phyloP scores from a whole-genome alignment of 2,329 filamentous ascomycete genomes.

The Ascochyta viciae-villosae region DNA sequence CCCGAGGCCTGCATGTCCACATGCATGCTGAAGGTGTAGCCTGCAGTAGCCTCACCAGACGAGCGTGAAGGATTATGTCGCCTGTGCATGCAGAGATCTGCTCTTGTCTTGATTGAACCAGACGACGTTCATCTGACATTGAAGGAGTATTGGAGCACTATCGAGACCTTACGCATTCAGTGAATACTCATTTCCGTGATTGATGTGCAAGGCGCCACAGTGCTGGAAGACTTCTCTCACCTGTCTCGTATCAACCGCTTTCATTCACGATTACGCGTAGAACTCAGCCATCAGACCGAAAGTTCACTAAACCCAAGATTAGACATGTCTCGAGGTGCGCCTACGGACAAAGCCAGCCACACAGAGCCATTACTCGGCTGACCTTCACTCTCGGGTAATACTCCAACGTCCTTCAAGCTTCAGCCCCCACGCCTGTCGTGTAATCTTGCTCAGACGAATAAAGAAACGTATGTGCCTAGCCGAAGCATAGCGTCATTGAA shows the following conservation, averaged over 20 bases:
- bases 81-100: slow-evolving; percentile 6
- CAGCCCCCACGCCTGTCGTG: slow-evolving; percentile 15
- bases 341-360: slow-evolving; percentile 3
- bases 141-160: slow-evolving; percentile 3
- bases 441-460: slow-evolving; percentile 7
- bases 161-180: background rate
- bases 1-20: slow-evolving; percentile 26
- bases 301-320: slow-evolving; percentile 5
- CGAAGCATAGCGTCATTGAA: slow-evolving; percentile 15
- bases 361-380: slow-evolving; percentile 10
- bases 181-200: background rate
- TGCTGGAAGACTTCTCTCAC: background rate
- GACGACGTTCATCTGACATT: background rate
- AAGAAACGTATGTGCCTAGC: slow-evolving; percentile 8
- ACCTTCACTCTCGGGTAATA: slow-evolving; percentile 14
- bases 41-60: slow-evolving; percentile 32
- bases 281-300: background rate
- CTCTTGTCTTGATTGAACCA: background rate
- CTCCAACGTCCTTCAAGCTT: slow-evolving; percentile 11
- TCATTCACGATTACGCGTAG: background rate
- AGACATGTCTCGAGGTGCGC: slow-evolving; percentile 6
- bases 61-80: slow-evolving; percentile 13
- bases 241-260: background rate
- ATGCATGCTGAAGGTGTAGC: slow-evolving; percentile 28
- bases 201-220: background rate